phyloP scores from a whole-genome alignment of 1,139 yeast species.

The Magnusiomyces suaveolens region DNA sequence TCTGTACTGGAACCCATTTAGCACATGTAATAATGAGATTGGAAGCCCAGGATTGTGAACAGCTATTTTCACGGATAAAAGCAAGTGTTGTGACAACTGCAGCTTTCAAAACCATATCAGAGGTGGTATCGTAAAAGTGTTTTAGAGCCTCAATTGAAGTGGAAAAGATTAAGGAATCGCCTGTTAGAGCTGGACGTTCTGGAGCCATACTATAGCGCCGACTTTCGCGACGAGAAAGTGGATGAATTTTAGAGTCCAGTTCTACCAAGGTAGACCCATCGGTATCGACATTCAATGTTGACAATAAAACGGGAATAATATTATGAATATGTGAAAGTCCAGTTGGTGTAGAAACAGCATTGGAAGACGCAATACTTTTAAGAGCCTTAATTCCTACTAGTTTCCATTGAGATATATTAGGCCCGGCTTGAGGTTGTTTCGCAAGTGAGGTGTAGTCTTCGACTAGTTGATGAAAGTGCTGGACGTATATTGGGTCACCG shows the following conservation, averaged over 20 bases:
- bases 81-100: slow-evolving; percentile 31
- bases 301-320: slow-evolving; percentile 38
- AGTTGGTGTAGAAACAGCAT: slow-evolving; percentile 35
- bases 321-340: slow-evolving; percentile 35
- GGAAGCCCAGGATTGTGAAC: slow-evolving; percentile 15
- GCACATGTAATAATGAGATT: slow-evolving; percentile 7
- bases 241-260: slow-evolving; percentile 14
- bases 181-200: slow-evolving; percentile 9
- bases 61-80: slow-evolving; percentile 24
- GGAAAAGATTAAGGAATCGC: slow-evolving; percentile 16
- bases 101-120: slow-evolving; percentile 30
- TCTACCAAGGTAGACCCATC: slow-evolving; percentile 18
- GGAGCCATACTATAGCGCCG: slow-evolving; percentile 10
- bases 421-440: slow-evolving; percentile 18
- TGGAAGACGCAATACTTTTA: slow-evolving; percentile 38
- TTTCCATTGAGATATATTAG: slow-evolving; percentile 43
- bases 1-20: slow-evolving; percentile 79
- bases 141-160: slow-evolving; percentile 29
- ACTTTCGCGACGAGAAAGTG: slow-evolving; percentile 5
- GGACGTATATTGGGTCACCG: slow-evolving; percentile 58
- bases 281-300: slow-evolving; percentile 17
- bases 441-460: slow-evolving; percentile 20
- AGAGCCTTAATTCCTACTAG: slow-evolving; percentile 41
- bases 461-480: slow-evolving; percentile 39
- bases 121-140: slow-evolving; percentile 34